A percentile compares a stretch with the other conserved stretches of the same genome.
Evolutionary conservation across 202 grass and related monocot genomes (phyloP).

Genomic region (Bolboschoenoplectus hybrid): DNA sequence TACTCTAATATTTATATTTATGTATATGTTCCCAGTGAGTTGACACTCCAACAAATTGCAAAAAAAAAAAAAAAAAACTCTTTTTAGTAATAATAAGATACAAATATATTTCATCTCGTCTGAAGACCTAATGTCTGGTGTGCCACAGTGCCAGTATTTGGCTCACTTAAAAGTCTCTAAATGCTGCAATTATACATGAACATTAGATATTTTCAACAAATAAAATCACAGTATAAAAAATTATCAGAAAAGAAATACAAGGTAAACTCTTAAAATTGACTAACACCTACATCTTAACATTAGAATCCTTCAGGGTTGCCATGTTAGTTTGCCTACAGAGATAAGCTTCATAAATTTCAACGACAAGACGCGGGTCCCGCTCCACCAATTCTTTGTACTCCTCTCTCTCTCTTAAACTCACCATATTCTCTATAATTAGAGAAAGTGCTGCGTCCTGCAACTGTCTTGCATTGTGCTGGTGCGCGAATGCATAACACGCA

Average conservation of each 20-base stretch:
- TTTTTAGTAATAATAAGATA: neutral
- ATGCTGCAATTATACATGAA: neutral
- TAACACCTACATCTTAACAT: constrained; percentile 5
- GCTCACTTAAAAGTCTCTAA: neutral
- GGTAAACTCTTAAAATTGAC: neutral
- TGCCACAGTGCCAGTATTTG: neutral
- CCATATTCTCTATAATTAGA: constrained; percentile 75
- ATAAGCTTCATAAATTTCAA: constrained; percentile 94
- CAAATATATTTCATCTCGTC: neutral
- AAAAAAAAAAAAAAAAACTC: too few relatives aligned
- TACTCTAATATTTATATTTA: too few relatives aligned
- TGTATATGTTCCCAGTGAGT: too few relatives aligned
- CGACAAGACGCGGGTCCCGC: constrained; percentile 83
- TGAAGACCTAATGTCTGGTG: neutral
- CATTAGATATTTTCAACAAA: neutral
- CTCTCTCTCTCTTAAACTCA: constrained; percentile 60
- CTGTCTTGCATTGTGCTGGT: constrained; percentile 74
- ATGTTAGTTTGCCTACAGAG: constrained; percentile 78
- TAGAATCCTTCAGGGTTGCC: constrained; percentile 53
- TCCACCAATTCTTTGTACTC: constrained; percentile 94
- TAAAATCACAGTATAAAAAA: neutral
- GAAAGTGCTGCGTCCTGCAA: constrained; percentile 71
- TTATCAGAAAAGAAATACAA: constrained; percentile 5
- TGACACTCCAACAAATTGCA: too few relatives aligned
- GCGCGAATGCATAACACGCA: constrained; percentile 65